Evolutionary conservation across 1,139 yeast genomes (phyloP).

Genomic region (Geotrichum europaeum): DNA sequence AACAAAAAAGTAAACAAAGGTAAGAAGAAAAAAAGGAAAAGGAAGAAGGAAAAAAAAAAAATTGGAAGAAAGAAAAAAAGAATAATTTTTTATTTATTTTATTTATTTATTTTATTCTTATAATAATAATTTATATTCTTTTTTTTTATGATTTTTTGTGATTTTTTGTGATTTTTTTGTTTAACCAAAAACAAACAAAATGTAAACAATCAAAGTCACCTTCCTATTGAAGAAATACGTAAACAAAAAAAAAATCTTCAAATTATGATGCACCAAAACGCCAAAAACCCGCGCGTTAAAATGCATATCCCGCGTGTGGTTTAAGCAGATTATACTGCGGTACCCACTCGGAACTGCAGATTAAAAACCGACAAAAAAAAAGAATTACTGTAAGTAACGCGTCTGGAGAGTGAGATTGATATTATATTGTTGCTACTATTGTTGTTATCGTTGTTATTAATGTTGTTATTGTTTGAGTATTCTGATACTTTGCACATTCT

Average conservation of each 20-base stretch:
- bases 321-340: too few species aligned
- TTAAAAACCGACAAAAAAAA: too few species aligned
- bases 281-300: too few species aligned
- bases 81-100: neutral
- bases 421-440: too few species aligned
- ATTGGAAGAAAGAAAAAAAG: neutral
- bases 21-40: neutral
- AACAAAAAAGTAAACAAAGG: constrained; percentile 5
- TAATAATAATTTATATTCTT: neutral
- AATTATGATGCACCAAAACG: too few species aligned
- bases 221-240: constrained; percentile 7
- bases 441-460: too few species aligned
- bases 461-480: too few species aligned
- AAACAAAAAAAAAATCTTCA: constrained; percentile 6
- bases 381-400: too few species aligned
- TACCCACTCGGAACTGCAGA: too few species aligned
- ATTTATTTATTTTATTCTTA: neutral
- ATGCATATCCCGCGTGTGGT: too few species aligned
- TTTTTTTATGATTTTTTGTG: neutral
- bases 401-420: too few species aligned
- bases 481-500: too few species aligned
- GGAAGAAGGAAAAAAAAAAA: neutral
- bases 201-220: neutral
- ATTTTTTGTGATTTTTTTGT: neutral
- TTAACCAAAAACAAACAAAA: neutral